Conservation (phyloP, 2,329 filamentous ascomycete species). For the Phaeophleospora eucalypticola region DNA sequence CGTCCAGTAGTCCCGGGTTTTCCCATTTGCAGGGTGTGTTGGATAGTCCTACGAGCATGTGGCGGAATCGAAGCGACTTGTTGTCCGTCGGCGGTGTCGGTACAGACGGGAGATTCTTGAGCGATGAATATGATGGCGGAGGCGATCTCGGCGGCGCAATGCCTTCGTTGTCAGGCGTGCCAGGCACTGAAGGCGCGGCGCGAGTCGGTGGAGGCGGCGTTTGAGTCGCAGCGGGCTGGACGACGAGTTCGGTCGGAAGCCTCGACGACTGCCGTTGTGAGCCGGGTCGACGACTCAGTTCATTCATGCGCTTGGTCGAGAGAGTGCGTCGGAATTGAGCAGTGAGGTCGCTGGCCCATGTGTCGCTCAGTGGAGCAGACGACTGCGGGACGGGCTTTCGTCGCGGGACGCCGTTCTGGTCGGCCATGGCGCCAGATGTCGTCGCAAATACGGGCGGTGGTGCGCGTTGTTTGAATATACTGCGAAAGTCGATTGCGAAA, state of each 20-base stretch:
- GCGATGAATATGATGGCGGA: constrained; percentile 59
- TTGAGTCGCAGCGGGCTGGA: constrained; percentile 15
- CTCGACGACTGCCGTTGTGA: constrained; percentile 53
- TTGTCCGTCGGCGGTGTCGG: constrained; percentile 65
- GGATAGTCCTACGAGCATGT: constrained; percentile 78
- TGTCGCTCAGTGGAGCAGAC: constrained; percentile 44
- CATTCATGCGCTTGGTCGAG: constrained; percentile 80
- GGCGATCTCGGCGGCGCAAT: constrained; percentile 28
- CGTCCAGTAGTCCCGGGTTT: constrained; percentile 89
- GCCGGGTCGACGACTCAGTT: constrained; percentile 51
- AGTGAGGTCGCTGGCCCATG: constrained; percentile 74
- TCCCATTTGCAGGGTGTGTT: constrained; percentile 90
- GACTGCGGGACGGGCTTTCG: constrained; percentile 29
- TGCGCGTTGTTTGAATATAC: not conserved
- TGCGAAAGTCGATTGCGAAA: not conserved
- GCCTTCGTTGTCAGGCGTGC: constrained; percentile 21
- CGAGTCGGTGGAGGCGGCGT: constrained; percentile 23
- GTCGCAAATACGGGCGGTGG: not conserved
- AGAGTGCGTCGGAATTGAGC: constrained; percentile 82
- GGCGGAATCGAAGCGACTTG: constrained; percentile 52
- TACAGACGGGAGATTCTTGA: constrained; percentile 62
- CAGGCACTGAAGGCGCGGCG: constrained; percentile 28
- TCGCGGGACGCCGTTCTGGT: constrained; percentile 27
- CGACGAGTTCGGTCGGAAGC: constrained; percentile 37
- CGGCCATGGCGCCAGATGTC: constrained; percentile 26